phyloP scores from a whole-genome alignment of 306 rosid genomes.

The Castanea sativa region DNA sequence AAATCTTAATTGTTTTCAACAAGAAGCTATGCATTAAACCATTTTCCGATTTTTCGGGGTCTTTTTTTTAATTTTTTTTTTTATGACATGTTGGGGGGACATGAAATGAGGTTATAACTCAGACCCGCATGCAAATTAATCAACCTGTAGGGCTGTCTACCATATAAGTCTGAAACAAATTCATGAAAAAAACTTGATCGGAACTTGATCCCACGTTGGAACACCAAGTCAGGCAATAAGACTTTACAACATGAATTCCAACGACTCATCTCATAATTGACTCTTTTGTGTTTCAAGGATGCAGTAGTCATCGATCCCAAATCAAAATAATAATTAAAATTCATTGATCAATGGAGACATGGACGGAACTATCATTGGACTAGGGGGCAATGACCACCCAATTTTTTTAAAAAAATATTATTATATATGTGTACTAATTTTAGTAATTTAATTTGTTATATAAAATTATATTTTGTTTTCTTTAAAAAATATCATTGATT shows the following conservation, averaged over 20 bases:
- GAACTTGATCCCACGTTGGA: background rate
- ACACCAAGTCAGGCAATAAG: too few relatives aligned
- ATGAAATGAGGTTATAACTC: background rate
- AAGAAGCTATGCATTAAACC: too few relatives aligned
- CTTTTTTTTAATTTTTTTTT: background rate
- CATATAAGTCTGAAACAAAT: background rate
- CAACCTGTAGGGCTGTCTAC: background rate
- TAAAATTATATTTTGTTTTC: too few relatives aligned
- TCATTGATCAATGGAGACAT: background rate
- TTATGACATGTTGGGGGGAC: background rate
- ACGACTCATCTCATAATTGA: background rate
- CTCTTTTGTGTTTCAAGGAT: background rate
- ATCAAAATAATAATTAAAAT: too few relatives aligned
- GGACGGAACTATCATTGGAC: too few relatives aligned
- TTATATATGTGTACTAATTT: too few relatives aligned
- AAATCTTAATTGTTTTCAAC: too few relatives aligned
- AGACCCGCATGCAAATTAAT: background rate
- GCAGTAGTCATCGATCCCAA: background rate
- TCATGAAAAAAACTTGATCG: background rate
- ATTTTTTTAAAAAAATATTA: too few relatives aligned
- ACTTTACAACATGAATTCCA: conserved; percentile 12
- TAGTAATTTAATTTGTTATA: too few relatives aligned
- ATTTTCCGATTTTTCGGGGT: background rate
- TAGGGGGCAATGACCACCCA: too few relatives aligned
- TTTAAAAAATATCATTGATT: too few relatives aligned